phyloP scores from a whole-genome alignment of 345 rosid species.

The Xanthoceras sorbifolium region DNA sequence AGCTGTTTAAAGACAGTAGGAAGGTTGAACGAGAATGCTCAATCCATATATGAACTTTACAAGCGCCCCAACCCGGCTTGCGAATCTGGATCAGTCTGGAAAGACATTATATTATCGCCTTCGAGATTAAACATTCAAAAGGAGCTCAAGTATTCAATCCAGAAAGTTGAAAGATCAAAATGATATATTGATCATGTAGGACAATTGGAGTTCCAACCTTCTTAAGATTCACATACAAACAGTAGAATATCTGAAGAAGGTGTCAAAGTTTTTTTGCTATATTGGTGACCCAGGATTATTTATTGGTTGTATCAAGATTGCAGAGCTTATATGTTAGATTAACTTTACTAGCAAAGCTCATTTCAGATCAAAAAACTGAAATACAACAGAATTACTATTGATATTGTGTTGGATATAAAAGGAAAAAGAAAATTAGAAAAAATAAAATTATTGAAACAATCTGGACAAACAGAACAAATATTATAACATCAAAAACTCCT shows the following conservation, averaged over 20 bases:
- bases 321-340: conserved; percentile 9
- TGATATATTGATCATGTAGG: conserved; percentile 8
- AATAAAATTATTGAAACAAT: background rate
- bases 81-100: conserved; percentile 83
- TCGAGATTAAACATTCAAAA: conserved; percentile 78
- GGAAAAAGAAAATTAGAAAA: background rate
- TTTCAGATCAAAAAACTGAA: conserved; percentile 12
- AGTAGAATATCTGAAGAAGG: conserved; percentile 13
- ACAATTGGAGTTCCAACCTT: conserved; percentile 15
- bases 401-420: background rate
- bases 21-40: conserved; percentile 73
- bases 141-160: conserved; percentile 67
- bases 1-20: conserved; percentile 62
- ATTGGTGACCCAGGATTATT: conserved; percentile 13
- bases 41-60: conserved; percentile 76
- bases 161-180: conserved; percentile 57
- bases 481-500: background rate
- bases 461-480: background rate
- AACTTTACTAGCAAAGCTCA: background rate
- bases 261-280: conserved; percentile 9
- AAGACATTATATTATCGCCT: conserved; percentile 90
- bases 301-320: conserved; percentile 16
- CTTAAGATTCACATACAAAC: conserved; percentile 7
- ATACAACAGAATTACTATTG: conserved; percentile 7
- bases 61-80: conserved; percentile 67